A percentile compares a stretch with the other conserved stretches of the same genome.
phyloP scores from a whole-genome alignment of 164 flowering plant genomes.

The Cinnamomum micranthum region DNA sequence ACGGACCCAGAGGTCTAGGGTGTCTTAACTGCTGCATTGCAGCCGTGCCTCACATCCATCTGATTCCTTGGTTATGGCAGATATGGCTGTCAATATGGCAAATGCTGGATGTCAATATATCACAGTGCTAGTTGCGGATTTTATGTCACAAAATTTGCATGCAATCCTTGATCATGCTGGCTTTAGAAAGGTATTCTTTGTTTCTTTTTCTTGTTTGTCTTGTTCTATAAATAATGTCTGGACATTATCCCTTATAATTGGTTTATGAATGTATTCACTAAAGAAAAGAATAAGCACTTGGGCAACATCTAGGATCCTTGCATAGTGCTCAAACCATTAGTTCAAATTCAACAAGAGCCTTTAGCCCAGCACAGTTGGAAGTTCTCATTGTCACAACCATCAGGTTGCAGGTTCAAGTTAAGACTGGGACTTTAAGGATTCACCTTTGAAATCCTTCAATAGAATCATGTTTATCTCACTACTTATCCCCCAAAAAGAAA shows the following conservation, averaged over 20 bases:
- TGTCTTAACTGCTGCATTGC: constrained; percentile 81
- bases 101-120: constrained; percentile 78
- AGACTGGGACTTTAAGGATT: no score
- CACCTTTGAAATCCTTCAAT: no score
- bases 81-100: constrained; percentile 89
- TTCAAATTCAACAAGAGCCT: no score
- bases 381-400: no score
- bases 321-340: no score
- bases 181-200: constrained; percentile 54
- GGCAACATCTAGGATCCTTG: background rate
- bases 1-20: constrained; percentile 99
- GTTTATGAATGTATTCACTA: background rate
- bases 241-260: no score
- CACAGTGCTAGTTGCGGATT: constrained; percentile 89
- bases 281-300: background rate
- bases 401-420: no score
- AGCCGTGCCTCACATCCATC: constrained; percentile 89
- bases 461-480: no score
- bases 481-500: no score
- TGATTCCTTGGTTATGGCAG: constrained; percentile 97
- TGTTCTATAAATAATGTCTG: no score
- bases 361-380: no score
- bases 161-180: constrained; percentile 98
- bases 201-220: background rate
- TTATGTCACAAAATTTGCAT: constrained; percentile 99